Evolutionary conservation across 768 basidiomycete species (phyloP), one percentile per base, ranked within the genome.

Genomic region (Obba rivulosa): DNA sequence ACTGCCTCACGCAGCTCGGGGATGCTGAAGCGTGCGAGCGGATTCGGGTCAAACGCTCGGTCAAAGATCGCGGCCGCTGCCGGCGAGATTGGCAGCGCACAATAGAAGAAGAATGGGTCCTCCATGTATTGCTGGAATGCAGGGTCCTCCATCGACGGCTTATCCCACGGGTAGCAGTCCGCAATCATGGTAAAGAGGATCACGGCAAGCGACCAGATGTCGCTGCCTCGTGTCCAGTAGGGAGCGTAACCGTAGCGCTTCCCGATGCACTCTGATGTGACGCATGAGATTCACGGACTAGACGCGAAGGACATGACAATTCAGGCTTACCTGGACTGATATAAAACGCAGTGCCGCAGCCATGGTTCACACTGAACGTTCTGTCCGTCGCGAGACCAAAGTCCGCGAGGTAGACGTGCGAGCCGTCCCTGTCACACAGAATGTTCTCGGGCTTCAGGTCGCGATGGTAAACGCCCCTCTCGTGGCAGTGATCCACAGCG

Each of bases 1-100:
- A 94, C 72, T 45, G 75, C 75, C 41, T 62, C 54, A 22, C 84
- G 76, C 4, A 93, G 70, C 3, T 81, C 76, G 4, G 70, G 63
- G 35, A 94, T 68, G n/a, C 78, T 69, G 45, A 85, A 80, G 24
- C 90, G 83, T 20, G 64, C 58, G 3, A 67, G 49, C 3, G 87
- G 83, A 59, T 87, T 79, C 43, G 83, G 63, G 17, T 70, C 64
- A 67, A 93, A 91, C 51, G 89, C 68, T 31, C 65, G 66, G 43
- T 70, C 67, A 47, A 81, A 68, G 50, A 80, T 67, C 8, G 64
- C 61, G 60, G 76, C 70, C 45, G 72, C 66, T 34, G 64, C 65
- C n/a, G 60, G 49, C 7, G 79, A 79, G 65, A 81, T 73, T 41
- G 76, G 77, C 4, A 81, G 68, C 60, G 75, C 73, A 25, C 49